Evolutionary conservation across 2,329 filamentous ascomycete genomes (phyloP), one percentile per base, ranked within the genome.

Genomic region (Chrysosporium keratinophilum): DNA sequence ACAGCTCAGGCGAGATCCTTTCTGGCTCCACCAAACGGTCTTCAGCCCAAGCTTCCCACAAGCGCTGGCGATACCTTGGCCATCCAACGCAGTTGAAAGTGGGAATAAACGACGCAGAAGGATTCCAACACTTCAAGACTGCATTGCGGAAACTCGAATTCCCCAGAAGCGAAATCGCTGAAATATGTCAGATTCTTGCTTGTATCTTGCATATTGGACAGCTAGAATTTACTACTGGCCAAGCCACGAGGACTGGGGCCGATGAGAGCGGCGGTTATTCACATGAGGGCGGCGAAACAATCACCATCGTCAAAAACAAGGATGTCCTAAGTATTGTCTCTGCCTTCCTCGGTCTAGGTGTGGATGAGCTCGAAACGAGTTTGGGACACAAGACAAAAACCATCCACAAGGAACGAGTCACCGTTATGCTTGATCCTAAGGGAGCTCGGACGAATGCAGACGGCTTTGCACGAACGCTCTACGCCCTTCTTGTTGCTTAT

Each of bases 261-360:
- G 90, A 96, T 62, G 93, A 98, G 64, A 97, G 91, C 61, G 93
- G 93, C 53, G 91, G 91, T 17, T 97, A 93, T 71, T 95, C 93
- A 0, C 89, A 95, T 65, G 93, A 98, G 69, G 93, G 93, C 59
- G 88, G 84, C 41, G 87, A 93, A 65, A 87, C 80, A 0, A 76
- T 90, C 28, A 97, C 93, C 0, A 80, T 84, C 1, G 91, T 96
- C 33, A 93, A 86, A 73, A 98, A 98, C 71, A 95, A 90, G 72
- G 91, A 97, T 58, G 85, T 88, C 1, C 76, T 98, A 5, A 78
- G 77, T 42, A 88, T 91, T 46, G 79, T 98, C 52, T 90, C 93
- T 10, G 90, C 91, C n/a, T 98, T 98, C 76, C 75, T 98, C 1
- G 93, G 93, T 45, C 85, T 98, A 5, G 81, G 83, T 62, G 80